Evolutionary conservation across 192 early-diverging fungal species (phyloP).

Genomic region (Diversispora epigaea): DNA sequence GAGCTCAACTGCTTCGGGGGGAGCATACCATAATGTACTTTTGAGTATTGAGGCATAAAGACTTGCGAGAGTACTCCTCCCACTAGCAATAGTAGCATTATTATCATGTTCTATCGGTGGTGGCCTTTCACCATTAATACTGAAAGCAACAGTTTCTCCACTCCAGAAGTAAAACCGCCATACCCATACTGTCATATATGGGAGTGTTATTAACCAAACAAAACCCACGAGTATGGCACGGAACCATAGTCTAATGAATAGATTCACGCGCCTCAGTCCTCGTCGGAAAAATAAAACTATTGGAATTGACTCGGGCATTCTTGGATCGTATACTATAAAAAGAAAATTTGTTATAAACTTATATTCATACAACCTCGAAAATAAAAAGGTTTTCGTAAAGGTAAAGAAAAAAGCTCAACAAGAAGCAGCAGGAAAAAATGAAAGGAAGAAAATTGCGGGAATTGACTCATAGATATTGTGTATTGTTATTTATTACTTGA

Average conservation of each 20-base stretch:
- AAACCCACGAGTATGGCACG: conserved; percentile 64
- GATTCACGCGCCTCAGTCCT: conserved; percentile 44
- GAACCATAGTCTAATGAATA: conserved; percentile 45
- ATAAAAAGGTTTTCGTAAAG: no score
- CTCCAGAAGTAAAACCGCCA: conserved; percentile 86
- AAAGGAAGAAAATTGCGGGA: no score
- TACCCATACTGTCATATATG: conserved; percentile 79
- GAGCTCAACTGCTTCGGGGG: conserved; percentile 18
- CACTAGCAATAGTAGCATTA: conserved; percentile 2
- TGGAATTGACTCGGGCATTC: conserved; percentile 72
- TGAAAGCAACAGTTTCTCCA: conserved; percentile 55
- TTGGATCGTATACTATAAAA: conserved; percentile 58
- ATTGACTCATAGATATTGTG: neutral
- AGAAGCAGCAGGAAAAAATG: no score
- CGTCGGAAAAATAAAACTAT: conserved; percentile 58
- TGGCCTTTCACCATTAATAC: conserved; percentile 35
- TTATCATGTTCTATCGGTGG: conserved; percentile 17
- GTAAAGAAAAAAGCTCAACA: no score
- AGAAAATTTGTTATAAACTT: neutral
- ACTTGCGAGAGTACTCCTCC: conserved; percentile 28
- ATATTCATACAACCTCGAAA: neutral
- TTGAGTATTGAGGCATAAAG: neutral
- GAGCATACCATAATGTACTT: conserved; percentile 32
- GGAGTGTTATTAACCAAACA: conserved; percentile 82
- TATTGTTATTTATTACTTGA: neutral